phyloP scores from a whole-genome alignment of 371 early-diverging fungal genomes.

The Lichtheimia ramosa region DNA sequence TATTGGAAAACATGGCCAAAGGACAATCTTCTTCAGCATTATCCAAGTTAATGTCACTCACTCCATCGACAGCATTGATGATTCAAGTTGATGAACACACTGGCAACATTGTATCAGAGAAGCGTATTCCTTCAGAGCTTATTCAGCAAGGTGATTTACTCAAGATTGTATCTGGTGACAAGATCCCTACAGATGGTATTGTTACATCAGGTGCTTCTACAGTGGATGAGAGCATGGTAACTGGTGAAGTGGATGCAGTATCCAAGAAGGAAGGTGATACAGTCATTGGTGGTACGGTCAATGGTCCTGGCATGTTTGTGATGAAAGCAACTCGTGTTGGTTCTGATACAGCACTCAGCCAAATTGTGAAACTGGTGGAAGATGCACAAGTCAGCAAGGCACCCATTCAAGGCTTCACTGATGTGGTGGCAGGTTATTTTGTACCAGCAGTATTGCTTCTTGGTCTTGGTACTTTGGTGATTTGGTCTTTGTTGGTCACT shows the following conservation, averaged over 20 bases:
- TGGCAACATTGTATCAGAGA: slow-evolving; percentile 56
- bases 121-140: slow-evolving; percentile 81
- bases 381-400: slow-evolving; percentile 87
- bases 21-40: slow-evolving; percentile 89
- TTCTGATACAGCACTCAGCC: slow-evolving; percentile 77
- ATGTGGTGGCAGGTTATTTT: slow-evolving; percentile 85
- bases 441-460: slow-evolving; percentile 84
- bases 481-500: slow-evolving; percentile 72
- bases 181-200: slow-evolving; percentile 92
- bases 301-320: slow-evolving; percentile 74
- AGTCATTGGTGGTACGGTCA: slow-evolving; percentile 94
- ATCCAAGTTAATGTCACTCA: slow-evolving; percentile 82
- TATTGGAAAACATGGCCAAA: slow-evolving; percentile 93
- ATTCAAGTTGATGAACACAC: slow-evolving; percentile 34
- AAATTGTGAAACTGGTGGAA: slow-evolving; percentile 89
- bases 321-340: slow-evolving; percentile 81
- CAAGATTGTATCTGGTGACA: slow-evolving; percentile 91
- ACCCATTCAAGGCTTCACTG: slow-evolving; percentile 85
- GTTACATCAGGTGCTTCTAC: slow-evolving; percentile 81
- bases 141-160: slow-evolving; percentile 84
- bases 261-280: slow-evolving; percentile 64
- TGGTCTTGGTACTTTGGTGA: slow-evolving; percentile 71
- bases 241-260: slow-evolving; percentile 96
- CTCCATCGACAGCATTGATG: slow-evolving; percentile 68
- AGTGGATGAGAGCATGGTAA: slow-evolving; percentile 97